Conservation (phyloP, 345 rosid genomes). For the Mercurialis annua region DNA sequence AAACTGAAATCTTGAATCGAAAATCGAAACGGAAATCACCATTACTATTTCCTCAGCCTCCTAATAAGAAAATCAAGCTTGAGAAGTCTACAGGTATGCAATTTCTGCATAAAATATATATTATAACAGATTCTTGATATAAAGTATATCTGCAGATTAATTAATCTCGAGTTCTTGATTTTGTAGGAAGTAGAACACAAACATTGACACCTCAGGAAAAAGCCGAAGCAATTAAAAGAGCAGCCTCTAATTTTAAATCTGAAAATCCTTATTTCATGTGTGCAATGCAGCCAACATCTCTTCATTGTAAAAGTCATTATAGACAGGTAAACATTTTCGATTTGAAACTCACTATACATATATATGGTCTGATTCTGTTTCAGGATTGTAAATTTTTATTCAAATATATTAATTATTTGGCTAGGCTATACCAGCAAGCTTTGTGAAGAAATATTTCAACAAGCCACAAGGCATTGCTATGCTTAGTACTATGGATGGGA, state of each 20-base stretch:
- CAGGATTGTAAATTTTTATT: not conserved
- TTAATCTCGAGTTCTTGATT: not conserved
- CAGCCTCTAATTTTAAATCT: slow-evolving; percentile 17
- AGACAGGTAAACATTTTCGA: not conserved
- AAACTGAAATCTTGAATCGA: not conserved
- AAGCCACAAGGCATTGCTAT: not conserved
- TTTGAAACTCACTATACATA: not conserved
- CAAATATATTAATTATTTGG: not conserved
- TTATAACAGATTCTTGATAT: not conserved
- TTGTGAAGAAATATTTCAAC: slow-evolving; percentile 12
- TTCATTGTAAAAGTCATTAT: not conserved
- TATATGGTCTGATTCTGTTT: not conserved
- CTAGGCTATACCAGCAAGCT: slow-evolving; percentile 17
- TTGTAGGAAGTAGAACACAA: not conserved
- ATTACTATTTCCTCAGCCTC: not conserved
- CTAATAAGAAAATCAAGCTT: not conserved
- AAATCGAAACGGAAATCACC: not conserved
- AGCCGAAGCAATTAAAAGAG: slow-evolving; percentile 17
- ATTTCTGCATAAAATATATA: too few species aligned
- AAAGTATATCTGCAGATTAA: not conserved
- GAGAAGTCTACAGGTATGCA: not conserved
- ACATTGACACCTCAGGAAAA: not conserved
- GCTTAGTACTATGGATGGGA: slow-evolving; percentile 7
- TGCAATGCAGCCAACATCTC: slow-evolving; percentile 23
- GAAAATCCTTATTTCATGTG: slow-evolving; percentile 24